Conservation (phyloP, 2,329 filamentous ascomycete species). For the Ascochyta koolunga region DNA sequence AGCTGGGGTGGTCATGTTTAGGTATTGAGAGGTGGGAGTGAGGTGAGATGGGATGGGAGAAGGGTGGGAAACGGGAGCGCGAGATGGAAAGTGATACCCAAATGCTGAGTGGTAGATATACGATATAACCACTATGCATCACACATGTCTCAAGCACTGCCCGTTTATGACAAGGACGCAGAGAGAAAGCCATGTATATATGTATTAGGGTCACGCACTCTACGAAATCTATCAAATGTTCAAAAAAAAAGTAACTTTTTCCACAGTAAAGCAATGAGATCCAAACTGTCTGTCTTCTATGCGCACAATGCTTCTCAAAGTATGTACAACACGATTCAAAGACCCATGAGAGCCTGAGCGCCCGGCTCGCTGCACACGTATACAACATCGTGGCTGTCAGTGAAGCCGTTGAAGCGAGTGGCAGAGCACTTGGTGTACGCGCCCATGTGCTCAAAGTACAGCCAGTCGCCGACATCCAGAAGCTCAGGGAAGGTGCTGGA, state of each 20-base stretch:
- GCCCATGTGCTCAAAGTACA: conserved; percentile 99
- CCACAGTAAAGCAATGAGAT: not conserved
- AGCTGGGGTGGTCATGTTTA: conserved; percentile 47
- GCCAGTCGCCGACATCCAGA: conserved; percentile 93
- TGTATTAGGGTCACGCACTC: conserved; percentile 4
- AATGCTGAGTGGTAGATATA: not conserved
- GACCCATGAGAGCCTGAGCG: conserved; percentile 71
- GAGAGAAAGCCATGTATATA: not conserved
- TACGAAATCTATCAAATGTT: conserved; percentile 9
- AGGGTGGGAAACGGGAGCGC: too few species aligned
- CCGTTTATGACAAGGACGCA: not conserved
- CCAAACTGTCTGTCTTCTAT: not conserved
- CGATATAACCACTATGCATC: not conserved
- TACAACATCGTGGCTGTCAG: conserved; percentile 87
- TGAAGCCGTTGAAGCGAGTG: conserved; percentile 97
- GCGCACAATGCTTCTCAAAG: not conserved
- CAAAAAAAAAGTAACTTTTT: conserved; percentile 2
- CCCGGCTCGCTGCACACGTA: conserved; percentile 95
- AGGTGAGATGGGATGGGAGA: not conserved
- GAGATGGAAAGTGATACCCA: not conserved
- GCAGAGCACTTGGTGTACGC: conserved; percentile 98
- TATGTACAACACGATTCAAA: conserved; percentile 20
- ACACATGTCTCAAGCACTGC: not conserved
- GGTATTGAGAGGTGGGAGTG: conserved; percentile 35
- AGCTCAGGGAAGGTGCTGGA: conserved; percentile 77